Conservation (phyloP, 2,329 filamentous ascomycete genomes). For the Nemania sp. region DNA sequence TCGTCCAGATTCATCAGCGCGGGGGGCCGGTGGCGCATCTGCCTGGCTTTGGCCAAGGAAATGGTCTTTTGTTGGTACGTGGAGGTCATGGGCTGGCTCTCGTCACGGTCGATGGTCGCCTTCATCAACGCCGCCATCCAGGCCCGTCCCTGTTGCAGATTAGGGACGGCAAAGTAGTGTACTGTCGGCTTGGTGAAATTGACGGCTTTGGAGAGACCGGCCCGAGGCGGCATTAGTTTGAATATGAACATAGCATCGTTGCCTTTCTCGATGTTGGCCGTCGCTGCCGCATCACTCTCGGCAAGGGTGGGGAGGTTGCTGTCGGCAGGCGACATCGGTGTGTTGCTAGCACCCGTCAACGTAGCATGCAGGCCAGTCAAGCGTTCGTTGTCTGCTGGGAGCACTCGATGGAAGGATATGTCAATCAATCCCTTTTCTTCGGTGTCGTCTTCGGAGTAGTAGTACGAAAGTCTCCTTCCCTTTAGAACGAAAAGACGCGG, state of each 20-base stretch:
- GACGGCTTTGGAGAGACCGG: slow-evolving; percentile 84
- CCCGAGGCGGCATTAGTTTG: slow-evolving; percentile 90
- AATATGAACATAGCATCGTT: slow-evolving; percentile 90
- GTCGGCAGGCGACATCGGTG: slow-evolving; percentile 59
- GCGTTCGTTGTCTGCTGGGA: slow-evolving; percentile 89
- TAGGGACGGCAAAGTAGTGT: slow-evolving; percentile 97
- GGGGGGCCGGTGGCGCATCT: slow-evolving; percentile 87
- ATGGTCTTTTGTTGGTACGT: slow-evolving; percentile 98
- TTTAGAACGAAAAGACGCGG: slow-evolving; percentile 93
- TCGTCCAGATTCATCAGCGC: slow-evolving; percentile 77
- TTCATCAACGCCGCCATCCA: slow-evolving; percentile 99
- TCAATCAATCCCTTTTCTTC: slow-evolving; percentile 96
- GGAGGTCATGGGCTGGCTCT: slow-evolving; percentile 76
- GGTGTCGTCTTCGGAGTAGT: slow-evolving; percentile 89
- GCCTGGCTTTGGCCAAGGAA: slow-evolving; percentile 82
- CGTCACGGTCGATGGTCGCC: slow-evolving; percentile 94
- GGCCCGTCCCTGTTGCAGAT: slow-evolving; percentile 80
- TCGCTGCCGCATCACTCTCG: slow-evolving; percentile 46
- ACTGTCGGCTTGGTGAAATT: slow-evolving; percentile 98
- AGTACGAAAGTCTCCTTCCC: slow-evolving; percentile 89
- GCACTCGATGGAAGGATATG: slow-evolving; percentile 95
- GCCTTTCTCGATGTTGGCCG: slow-evolving; percentile 47
- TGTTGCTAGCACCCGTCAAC: slow-evolving; percentile 80
- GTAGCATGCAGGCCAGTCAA: slow-evolving; percentile 90
- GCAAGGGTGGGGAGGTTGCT: slow-evolving; percentile 52